These are phyloP conservation scores for Nicotiana tomentosiformis DNA, from an alignment of 257 asterid species.

Conservation along the genomic window DNA sequence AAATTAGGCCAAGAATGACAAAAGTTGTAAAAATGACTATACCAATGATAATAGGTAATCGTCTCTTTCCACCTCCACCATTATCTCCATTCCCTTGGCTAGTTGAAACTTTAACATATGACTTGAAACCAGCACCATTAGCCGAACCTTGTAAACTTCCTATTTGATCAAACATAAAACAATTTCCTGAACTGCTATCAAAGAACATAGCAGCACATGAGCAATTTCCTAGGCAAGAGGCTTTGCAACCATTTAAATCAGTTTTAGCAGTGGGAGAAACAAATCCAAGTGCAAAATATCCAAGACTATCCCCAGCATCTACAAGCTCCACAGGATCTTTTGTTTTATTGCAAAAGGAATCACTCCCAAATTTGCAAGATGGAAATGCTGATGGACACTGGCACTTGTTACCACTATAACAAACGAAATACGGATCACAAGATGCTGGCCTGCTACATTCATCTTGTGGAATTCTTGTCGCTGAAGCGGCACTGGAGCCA, in stretches of 20 bases:
- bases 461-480: conserved; percentile 57
- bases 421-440: conserved; percentile 60
- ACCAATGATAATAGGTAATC: conserved; percentile 32
- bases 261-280: conserved; percentile 47
- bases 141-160: conserved; percentile 48
- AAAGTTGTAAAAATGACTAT: conserved; percentile 44
- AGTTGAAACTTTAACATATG: conserved; percentile 39
- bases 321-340: conserved; percentile 38
- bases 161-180: conserved; percentile 62
- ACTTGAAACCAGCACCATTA: conserved; percentile 25
- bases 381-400: conserved; percentile 62
- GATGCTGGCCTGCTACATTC: conserved; percentile 69
- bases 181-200: conserved; percentile 49
- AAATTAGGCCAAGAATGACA: conserved; percentile 41
- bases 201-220: conserved; percentile 75
- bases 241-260: conserved; percentile 63
- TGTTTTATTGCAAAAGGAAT: conserved; percentile 39
- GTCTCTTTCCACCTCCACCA: conserved; percentile 23
- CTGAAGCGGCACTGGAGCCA: conserved; percentile 29
- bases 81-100: conserved; percentile 14
- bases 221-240: conserved; percentile 57
- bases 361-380: conserved; percentile 42
- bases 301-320: conserved; percentile 51
- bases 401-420: conserved; percentile 60
- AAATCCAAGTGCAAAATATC: conserved; percentile 54